A percentile compares a stretch with the other conserved stretches of the same genome.
These are phyloP conservation scores for Beauveria pseudobassiana DNA, from an alignment of 2,329 filamentous ascomycete genomes.

Conservation along the genomic window DNA sequence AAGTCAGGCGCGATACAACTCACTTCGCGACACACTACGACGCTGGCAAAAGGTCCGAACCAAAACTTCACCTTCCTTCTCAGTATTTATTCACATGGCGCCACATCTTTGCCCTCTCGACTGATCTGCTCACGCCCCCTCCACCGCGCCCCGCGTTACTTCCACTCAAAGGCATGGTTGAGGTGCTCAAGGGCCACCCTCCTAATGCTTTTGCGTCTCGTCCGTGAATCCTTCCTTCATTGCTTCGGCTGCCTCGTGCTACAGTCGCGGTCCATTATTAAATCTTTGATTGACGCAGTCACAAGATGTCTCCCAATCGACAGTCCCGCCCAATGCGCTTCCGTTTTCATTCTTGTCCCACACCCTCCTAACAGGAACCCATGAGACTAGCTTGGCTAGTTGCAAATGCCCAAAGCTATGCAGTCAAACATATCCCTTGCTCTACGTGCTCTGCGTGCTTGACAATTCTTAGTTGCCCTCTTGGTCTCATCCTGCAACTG, in stretches of 20 bases:
- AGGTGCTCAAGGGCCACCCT: background rate
- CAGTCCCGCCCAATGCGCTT: background rate
- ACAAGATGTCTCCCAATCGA: background rate
- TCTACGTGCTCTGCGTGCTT: background rate
- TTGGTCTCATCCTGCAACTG: background rate
- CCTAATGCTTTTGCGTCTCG: background rate
- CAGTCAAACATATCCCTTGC: background rate
- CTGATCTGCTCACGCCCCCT: constrained; percentile 1
- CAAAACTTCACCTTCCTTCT: background rate
- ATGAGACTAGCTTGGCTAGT: background rate
- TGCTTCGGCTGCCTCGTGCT: background rate
- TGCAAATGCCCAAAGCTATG: background rate
- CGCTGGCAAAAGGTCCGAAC: background rate
- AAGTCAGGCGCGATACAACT: background rate
- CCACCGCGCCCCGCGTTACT: background rate
- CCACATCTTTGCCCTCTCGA: constrained; percentile 1
- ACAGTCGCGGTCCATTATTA: background rate
- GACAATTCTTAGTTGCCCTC: background rate
- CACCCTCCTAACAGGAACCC: background rate
- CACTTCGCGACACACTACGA: background rate
- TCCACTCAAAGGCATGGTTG: background rate
- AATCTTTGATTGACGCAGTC: background rate
- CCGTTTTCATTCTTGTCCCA: background rate
- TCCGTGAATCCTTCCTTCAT: background rate
- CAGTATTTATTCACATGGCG: background rate